phyloP scores from a whole-genome alignment of 2,329 filamentous ascomycete genomes.

The Botryosphaeria dothidea region DNA sequence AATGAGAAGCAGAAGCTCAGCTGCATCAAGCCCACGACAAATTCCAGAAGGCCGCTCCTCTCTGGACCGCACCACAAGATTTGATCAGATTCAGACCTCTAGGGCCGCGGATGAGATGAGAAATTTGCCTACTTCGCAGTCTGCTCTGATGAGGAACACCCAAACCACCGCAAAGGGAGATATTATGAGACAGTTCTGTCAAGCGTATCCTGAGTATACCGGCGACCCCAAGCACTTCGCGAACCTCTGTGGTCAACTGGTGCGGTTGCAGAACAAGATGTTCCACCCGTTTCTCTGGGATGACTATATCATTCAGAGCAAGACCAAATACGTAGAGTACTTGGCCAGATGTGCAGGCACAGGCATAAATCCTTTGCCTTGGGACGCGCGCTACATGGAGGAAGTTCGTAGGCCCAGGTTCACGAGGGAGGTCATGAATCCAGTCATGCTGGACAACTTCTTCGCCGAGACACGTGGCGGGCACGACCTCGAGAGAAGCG shows the following conservation, averaged over 20 bases:
- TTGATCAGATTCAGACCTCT: neutral
- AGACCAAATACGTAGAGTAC: slow-evolving; percentile 34
- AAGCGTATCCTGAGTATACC: slow-evolving; percentile 36
- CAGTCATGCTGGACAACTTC: slow-evolving; percentile 15
- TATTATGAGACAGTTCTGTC: neutral
- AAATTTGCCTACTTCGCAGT: neutral
- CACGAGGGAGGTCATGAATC: slow-evolving; percentile 28
- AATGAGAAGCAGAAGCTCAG: neutral
- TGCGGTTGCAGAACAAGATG: slow-evolving; percentile 34
- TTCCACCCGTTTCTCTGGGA: slow-evolving; percentile 42
- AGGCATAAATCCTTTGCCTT: slow-evolving; percentile 30
- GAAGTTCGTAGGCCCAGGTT: slow-evolving; percentile 30
- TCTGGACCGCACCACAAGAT: neutral
- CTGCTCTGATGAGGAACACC: too few relatives aligned
- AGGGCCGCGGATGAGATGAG: neutral
- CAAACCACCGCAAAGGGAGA: neutral
- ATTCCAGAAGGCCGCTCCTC: neutral
- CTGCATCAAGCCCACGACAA: neutral
- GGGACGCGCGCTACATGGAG: slow-evolving; percentile 38
- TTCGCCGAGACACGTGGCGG: slow-evolving; percentile 6
- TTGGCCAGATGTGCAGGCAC: slow-evolving; percentile 24
- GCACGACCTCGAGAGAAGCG: neutral
- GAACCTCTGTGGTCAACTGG: slow-evolving; percentile 31
- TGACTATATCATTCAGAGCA: slow-evolving; percentile 38
- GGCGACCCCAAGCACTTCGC: slow-evolving; percentile 35